A percentile compares a stretch with the other conserved stretches of the same genome.
Conservation (phyloP, 176 grass and related monocot species). For the Triticum timopheevii region DNA sequence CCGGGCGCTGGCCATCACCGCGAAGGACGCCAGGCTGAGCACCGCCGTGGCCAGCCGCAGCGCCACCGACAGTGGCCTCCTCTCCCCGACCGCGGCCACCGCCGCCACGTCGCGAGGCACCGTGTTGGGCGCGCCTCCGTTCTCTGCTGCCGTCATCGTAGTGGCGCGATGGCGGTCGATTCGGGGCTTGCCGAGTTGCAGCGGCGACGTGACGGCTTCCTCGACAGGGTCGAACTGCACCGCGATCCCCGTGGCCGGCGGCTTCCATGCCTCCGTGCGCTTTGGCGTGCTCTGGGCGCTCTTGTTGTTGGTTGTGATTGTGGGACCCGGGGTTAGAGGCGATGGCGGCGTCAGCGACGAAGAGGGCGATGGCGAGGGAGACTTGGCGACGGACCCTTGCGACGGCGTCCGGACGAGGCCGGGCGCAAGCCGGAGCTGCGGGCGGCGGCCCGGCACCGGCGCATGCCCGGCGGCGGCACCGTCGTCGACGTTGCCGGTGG, state of each 20-base stretch:
- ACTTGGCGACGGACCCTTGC: slow-evolving; percentile 32
- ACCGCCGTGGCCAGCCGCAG: slow-evolving; percentile 74
- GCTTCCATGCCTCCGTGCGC: slow-evolving; percentile 35
- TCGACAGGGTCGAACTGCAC: slow-evolving; percentile 4
- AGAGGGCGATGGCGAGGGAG: slow-evolving; percentile 15
- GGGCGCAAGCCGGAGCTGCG: slow-evolving; percentile 25
- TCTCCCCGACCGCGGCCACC: slow-evolving; percentile 37
- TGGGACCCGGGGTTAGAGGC: slow-evolving; percentile 16
- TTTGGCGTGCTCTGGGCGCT: slow-evolving; percentile 33
- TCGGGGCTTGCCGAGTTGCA: background rate
- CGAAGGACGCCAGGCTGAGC: slow-evolving; percentile 70
- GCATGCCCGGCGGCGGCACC: background rate
- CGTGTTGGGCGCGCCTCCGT: background rate
- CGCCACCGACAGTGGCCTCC: slow-evolving; percentile 34
- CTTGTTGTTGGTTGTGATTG: slow-evolving; percentile 6
- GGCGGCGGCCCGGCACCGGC: background rate
- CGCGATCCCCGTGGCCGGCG: background rate
- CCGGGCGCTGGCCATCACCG: slow-evolving; percentile 66
- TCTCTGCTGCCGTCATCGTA: slow-evolving; percentile 5
- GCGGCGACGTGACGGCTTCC: slow-evolving; percentile 34
- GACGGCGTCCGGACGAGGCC: slow-evolving; percentile 51
- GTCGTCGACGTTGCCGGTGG: slow-evolving; percentile 7
- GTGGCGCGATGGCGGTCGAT: slow-evolving; percentile 8
- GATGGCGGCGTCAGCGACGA: slow-evolving; percentile 32
- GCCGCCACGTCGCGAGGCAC: slow-evolving; percentile 35